Conservation (phyloP, 768 basidiomycete species). For the Udeniomyces megalosporus region DNA sequence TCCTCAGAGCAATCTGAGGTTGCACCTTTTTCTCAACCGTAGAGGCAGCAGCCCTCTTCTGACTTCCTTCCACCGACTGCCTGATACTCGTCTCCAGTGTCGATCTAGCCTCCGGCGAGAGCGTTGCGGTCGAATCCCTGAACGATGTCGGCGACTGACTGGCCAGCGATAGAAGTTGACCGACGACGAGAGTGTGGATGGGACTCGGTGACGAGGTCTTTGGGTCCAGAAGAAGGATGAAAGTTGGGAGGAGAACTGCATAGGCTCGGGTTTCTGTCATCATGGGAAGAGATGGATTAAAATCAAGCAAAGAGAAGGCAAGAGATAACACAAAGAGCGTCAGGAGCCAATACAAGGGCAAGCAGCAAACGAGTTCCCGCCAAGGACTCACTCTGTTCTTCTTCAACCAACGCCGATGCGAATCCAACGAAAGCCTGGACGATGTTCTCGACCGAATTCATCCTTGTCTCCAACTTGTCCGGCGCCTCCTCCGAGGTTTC, state of each 20-base stretch:
- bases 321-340: neutral
- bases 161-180: conserved; percentile 57
- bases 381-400: conserved; percentile 43
- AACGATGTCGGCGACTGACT: conserved; percentile 55
- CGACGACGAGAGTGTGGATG: conserved; percentile 44
- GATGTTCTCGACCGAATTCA: conserved; percentile 55
- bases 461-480: conserved; percentile 39
- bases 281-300: neutral
- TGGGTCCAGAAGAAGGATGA: conserved; percentile 52
- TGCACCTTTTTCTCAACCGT: neutral
- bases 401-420: conserved; percentile 41
- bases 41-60: neutral
- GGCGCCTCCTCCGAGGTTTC: conserved; percentile 38
- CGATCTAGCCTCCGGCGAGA: conserved; percentile 44
- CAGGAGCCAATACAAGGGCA: too few species aligned
- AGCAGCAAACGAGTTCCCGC: too few species aligned
- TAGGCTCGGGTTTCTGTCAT: conserved; percentile 47
- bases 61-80: conserved; percentile 39
- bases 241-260: conserved; percentile 56
- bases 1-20: conserved; percentile 6
- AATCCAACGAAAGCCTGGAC: conserved; percentile 63
- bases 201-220: conserved; percentile 32
- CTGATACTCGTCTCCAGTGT: conserved; percentile 62
- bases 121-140: conserved; percentile 60
- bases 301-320: conserved; percentile 12